These are phyloP conservation scores for Akebia trifoliata DNA, from an alignment of 164 flowering plant species.

Conservation along the genomic window DNA sequence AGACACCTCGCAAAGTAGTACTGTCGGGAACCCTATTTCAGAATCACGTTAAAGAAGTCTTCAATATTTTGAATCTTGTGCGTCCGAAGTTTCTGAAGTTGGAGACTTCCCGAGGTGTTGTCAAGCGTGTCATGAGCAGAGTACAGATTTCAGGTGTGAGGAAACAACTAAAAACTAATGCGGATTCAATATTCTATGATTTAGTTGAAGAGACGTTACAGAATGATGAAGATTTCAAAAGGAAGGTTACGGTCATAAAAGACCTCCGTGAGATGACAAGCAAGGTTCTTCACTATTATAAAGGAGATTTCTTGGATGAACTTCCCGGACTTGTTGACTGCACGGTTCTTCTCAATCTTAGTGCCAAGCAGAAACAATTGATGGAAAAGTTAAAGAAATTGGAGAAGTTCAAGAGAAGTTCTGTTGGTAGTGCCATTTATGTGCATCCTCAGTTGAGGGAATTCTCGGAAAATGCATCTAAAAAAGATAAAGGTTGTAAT, in stretches of 20 bases:
- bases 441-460: conserved; percentile 59
- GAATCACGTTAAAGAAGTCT: conserved; percentile 91
- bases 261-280: conserved; percentile 85
- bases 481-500: conserved; percentile 16
- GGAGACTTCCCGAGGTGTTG: conserved; percentile 42
- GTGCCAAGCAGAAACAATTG: conserved; percentile 39
- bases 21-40: conserved; percentile 91
- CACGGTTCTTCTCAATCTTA: conserved; percentile 59
- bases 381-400: conserved; percentile 33
- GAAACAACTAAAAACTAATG: conserved; percentile 33
- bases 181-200: conserved; percentile 50
- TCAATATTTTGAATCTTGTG: conserved; percentile 79
- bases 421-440: conserved; percentile 63
- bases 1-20: conserved; percentile 79
- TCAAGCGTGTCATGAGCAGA: conserved; percentile 57
- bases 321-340: conserved; percentile 85
- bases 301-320: conserved; percentile 85
- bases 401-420: conserved; percentile 46
- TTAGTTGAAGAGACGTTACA: conserved; percentile 70
- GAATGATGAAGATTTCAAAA: conserved; percentile 47
- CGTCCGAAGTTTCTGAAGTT: conserved; percentile 67
- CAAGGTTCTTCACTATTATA: conserved; percentile 78
- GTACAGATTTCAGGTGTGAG: conserved; percentile 40
- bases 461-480: conserved; percentile 26
- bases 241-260: conserved; percentile 61